Percentiles rank a stretch among this genome's conserved stretches.
Evolutionary conservation across 306 rosid species (phyloP).

Genomic region (Aeschynomene evenia): DNA sequence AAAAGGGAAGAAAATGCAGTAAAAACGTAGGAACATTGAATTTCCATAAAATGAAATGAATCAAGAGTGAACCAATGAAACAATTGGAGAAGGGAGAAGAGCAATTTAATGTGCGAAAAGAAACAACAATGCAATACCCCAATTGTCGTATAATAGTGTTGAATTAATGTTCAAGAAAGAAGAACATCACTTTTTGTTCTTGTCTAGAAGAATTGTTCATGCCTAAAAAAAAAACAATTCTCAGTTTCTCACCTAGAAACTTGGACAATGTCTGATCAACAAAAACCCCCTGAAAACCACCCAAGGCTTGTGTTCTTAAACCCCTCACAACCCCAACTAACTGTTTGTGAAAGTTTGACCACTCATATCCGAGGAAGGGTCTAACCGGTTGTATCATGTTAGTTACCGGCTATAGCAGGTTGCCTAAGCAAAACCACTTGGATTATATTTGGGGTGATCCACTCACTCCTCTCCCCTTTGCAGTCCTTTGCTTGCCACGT

Average conservation of each 20-base stretch:
- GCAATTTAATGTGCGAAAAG: slow-evolving; percentile 30
- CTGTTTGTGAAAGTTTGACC: slow-evolving; percentile 48
- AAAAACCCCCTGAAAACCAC: slow-evolving; percentile 59
- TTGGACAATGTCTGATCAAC: slow-evolving; percentile 48
- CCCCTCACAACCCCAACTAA: slow-evolving; percentile 49
- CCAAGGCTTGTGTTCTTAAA: slow-evolving; percentile 47
- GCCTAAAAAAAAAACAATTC: slow-evolving; percentile 14
- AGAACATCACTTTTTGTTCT: not conserved
- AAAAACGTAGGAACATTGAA: not conserved
- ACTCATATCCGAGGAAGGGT: slow-evolving; percentile 32
- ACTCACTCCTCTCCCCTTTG: slow-evolving; percentile 40
- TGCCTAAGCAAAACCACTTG: slow-evolving; percentile 32
- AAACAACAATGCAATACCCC: slow-evolving; percentile 16
- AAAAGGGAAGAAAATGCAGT: not conserved
- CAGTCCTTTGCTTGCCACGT: slow-evolving; percentile 49
- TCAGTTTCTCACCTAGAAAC: slow-evolving; percentile 45
- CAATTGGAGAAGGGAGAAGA: not conserved
- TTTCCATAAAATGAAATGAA: slow-evolving; percentile 16
- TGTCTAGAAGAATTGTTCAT: not conserved
- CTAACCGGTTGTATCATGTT: slow-evolving; percentile 30
- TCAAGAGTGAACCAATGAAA: slow-evolving; percentile 24
- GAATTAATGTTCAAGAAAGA: not conserved
- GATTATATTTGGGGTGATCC: slow-evolving; percentile 63
- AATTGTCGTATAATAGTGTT: not conserved
- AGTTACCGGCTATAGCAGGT: slow-evolving; percentile 46